These are phyloP conservation scores for Aspergillus taichungensis DNA, from an alignment of 495 filamentous ascomycete genomes.

Conservation along the genomic window DNA sequence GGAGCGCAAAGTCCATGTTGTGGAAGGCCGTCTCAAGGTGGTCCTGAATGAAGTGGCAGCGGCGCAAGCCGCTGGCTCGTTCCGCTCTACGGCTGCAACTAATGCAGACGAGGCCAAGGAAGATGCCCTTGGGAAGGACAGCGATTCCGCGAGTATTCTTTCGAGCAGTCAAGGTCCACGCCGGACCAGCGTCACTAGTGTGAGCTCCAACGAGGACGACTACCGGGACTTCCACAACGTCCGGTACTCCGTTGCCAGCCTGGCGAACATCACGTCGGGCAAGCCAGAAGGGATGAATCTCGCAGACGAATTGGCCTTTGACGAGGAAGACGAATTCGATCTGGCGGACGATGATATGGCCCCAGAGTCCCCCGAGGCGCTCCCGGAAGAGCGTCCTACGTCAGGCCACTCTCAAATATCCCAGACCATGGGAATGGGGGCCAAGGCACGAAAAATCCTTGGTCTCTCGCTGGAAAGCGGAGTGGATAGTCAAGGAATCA, in stretches of 20 bases:
- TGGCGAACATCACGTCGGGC: slow-evolving; percentile 40
- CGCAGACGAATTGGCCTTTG: slow-evolving; percentile 83
- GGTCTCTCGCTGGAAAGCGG: slow-evolving; percentile 34
- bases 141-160: slow-evolving; percentile 69
- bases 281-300: slow-evolving; percentile 65
- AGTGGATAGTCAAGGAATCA: slow-evolving; percentile 14
- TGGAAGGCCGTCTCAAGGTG: slow-evolving; percentile 74
- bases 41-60: slow-evolving; percentile 78
- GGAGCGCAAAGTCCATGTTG: slow-evolving; percentile 77
- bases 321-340: slow-evolving; percentile 60
- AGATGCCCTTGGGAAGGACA: slow-evolving; percentile 33
- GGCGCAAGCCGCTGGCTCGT: slow-evolving; percentile 48
- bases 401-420: slow-evolving; percentile 37
- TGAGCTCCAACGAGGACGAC: slow-evolving; percentile 51
- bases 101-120: slow-evolving; percentile 28
- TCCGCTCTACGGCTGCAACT: slow-evolving; percentile 9
- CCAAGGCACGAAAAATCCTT: slow-evolving; percentile 43
- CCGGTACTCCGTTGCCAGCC: slow-evolving; percentile 58
- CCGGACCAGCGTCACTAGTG: slow-evolving; percentile 49
- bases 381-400: slow-evolving; percentile 39
- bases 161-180: slow-evolving; percentile 58
- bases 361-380: slow-evolving; percentile 27
- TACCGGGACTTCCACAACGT: slow-evolving; percentile 30
- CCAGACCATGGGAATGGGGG: slow-evolving; percentile 26
- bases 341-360: slow-evolving; percentile 25